Evolutionary conservation across 371 early-diverging fungal species (phyloP).

Genomic region (Syncephalastrum sp.): DNA sequence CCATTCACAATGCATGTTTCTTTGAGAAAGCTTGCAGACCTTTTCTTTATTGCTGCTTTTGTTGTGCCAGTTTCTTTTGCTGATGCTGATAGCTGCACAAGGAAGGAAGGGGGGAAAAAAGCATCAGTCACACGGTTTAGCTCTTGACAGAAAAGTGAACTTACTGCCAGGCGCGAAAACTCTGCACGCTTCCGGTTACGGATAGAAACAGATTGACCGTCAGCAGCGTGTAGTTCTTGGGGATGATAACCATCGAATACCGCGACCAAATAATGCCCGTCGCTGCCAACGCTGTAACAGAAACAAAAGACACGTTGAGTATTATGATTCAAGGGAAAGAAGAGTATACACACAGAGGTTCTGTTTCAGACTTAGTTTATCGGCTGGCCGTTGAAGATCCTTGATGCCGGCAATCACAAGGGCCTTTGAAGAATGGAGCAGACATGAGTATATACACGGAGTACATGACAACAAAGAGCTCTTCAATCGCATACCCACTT

Average conservation of each 20-base stretch:
- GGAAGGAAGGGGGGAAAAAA: no score
- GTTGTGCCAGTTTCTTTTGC: no score
- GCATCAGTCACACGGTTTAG: no score
- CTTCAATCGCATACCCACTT: conserved; percentile 32
- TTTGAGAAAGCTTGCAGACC: no score
- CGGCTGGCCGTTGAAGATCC: conserved; percentile 83
- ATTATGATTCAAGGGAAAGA: neutral
- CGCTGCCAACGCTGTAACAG: conserved; percentile 65
- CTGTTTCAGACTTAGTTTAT: conserved; percentile 75
- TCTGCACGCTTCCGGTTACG: conserved; percentile 53
- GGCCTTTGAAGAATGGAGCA: neutral
- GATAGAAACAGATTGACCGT: conserved; percentile 87
- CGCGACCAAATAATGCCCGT: conserved; percentile 91
- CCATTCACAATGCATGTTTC: no score
- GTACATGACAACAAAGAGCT: neutral
- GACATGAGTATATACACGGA: neutral
- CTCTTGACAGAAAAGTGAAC: no score
- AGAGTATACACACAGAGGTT: conserved; percentile 42
- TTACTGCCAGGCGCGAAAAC: no score
- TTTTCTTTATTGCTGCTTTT: no score
- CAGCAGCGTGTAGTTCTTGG: conserved; percentile 79
- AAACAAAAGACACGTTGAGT: neutral
- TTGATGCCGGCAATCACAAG: conserved; percentile 72
- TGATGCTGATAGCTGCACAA: no score
- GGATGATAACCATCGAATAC: conserved; percentile 83